Conservation (phyloP, 2,329 filamentous ascomycete species). For the Raffaelea deltoideospora region DNA sequence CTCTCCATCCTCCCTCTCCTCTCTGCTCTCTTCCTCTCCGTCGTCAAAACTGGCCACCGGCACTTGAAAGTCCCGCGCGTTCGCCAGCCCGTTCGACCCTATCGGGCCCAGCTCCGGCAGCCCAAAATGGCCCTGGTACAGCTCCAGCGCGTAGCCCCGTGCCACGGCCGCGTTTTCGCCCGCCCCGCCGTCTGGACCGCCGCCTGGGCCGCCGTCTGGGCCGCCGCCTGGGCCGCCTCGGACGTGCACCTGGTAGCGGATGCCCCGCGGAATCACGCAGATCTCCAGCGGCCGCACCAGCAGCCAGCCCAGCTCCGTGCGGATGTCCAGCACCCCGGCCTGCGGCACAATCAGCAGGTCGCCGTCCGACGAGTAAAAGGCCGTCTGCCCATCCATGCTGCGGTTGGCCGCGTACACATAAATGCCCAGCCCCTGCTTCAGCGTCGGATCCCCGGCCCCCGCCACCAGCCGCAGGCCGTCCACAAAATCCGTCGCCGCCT, state of each 20-base stretch:
- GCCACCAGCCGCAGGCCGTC: conserved; percentile 54
- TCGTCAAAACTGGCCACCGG: conserved; percentile 56
- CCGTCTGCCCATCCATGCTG: conserved; percentile 58
- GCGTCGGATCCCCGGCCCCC: conserved; percentile 62
- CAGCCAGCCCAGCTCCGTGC: conserved; percentile 61
- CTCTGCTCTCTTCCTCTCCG: conserved; percentile 31
- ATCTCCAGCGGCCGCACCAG: conserved; percentile 69
- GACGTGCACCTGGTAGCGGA: conserved; percentile 59
- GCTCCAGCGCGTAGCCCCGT: conserved; percentile 60
- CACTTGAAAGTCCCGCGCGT: conserved; percentile 59
- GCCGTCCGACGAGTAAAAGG: conserved; percentile 75
- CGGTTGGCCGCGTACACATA: conserved; percentile 66
- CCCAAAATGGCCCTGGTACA: conserved; percentile 57
- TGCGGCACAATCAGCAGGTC: conserved; percentile 66
- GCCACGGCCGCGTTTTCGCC: conserved; percentile 19
- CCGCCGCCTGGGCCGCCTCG: conserved; percentile 26
- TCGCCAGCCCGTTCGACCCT: conserved; percentile 60
- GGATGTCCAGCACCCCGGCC: conserved; percentile 57
- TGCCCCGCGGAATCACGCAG: conserved; percentile 57
- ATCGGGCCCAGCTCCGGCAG: conserved; percentile 62
- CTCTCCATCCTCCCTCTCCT: no score
- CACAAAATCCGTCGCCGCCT: conserved; percentile 30
- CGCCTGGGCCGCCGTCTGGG: no score
- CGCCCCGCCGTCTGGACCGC: no score
- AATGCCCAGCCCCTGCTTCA: conserved; percentile 67